Conservation (phyloP, 225 moss, liverwort and hornwort species). For the Marchantia polymorpha region DNA sequence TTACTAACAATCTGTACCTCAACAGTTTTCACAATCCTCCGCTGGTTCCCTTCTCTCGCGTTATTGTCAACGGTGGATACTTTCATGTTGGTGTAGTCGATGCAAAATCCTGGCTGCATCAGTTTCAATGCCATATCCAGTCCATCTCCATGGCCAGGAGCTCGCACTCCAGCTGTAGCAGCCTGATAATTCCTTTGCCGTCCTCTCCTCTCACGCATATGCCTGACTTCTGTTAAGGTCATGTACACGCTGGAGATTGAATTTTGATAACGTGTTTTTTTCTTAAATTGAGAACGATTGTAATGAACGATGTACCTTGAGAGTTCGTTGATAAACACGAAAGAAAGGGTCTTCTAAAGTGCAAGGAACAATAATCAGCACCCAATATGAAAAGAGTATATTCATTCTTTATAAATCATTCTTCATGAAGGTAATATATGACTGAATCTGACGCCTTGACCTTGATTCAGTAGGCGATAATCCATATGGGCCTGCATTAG, state of each 20-base stretch:
- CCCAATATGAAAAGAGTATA: no score
- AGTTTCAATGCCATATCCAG: conserved; percentile 8
- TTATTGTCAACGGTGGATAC: conserved; percentile 16
- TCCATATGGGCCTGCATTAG: conserved; percentile 31
- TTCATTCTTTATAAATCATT: no score
- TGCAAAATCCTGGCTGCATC: conserved; percentile 22
- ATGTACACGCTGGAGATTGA: neutral
- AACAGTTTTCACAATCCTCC: conserved; percentile 5
- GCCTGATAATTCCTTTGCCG: neutral
- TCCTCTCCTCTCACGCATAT: conserved; percentile 26
- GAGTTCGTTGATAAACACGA: no score
- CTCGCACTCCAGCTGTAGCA: neutral
- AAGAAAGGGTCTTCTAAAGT: no score
- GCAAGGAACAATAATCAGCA: no score
- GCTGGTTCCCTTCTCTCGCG: neutral
- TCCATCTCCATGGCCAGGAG: conserved; percentile 9
- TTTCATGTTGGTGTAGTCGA: conserved; percentile 42
- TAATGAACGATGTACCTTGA: no score
- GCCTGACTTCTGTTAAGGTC: conserved; percentile 26
- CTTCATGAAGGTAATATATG: no score
- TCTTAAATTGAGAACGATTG: no score
- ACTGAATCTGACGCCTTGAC: neutral
- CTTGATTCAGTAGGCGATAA: conserved; percentile 24
- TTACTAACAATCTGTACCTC: conserved; percentile 11
- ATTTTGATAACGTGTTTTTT: no score